Conservation (phyloP, 257 asterid genomes). For the Voacanga thouarsii region DNA sequence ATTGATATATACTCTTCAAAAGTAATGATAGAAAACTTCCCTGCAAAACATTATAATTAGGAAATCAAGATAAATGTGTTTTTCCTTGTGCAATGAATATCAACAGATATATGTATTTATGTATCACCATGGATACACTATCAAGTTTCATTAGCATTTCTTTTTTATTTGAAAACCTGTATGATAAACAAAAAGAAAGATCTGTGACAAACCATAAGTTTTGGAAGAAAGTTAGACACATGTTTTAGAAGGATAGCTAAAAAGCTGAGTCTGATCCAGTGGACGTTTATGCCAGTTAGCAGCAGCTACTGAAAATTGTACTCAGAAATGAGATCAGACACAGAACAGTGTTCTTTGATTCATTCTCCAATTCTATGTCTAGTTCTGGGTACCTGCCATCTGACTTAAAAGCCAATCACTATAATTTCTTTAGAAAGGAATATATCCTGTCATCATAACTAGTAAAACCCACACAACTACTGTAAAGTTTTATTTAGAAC, state of each 20-base stretch:
- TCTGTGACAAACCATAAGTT: background rate
- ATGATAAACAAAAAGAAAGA: too few relatives aligned
- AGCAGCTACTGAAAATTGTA: background rate
- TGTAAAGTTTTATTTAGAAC: too few relatives aligned
- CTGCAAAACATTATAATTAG: conserved; percentile 40
- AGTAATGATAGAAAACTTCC: conserved; percentile 72
- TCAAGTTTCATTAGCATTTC: background rate
- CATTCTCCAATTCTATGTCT: too few relatives aligned
- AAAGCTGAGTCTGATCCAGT: background rate
- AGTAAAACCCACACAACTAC: too few relatives aligned
- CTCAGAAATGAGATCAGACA: too few relatives aligned
- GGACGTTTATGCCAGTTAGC: background rate
- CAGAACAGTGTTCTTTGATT: too few relatives aligned
- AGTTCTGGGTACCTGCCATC: too few relatives aligned
- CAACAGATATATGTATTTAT: background rate
- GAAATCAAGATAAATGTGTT: background rate
- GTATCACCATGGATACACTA: background rate
- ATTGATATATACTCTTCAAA: conserved; percentile 82
- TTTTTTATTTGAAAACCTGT: too few relatives aligned
- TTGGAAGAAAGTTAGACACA: background rate
- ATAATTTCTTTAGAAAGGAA: too few relatives aligned
- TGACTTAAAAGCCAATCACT: too few relatives aligned
- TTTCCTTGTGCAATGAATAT: background rate
- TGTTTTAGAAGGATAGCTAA: background rate
- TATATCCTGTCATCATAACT: too few relatives aligned